Evolutionary conservation across 2,329 filamentous ascomycete genomes (phyloP).

Genomic region (Lasiodiplodia theobromae): DNA sequence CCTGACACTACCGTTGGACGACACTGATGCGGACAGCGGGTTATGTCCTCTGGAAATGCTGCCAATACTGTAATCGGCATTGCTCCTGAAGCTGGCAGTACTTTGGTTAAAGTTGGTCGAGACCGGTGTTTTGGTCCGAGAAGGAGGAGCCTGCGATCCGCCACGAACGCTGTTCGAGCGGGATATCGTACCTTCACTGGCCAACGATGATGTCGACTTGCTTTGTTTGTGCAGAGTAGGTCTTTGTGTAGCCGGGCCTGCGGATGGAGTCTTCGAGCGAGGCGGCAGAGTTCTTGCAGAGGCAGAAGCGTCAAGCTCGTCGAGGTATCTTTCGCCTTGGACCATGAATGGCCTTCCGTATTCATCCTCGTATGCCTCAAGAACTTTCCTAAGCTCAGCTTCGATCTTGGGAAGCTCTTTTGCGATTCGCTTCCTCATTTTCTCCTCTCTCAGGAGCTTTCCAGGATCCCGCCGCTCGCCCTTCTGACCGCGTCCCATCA

Average conservation of each 20-base stretch:
- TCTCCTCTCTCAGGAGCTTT: slow-evolving; percentile 92
- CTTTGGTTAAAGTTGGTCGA: slow-evolving; percentile 41
- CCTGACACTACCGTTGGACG: slow-evolving; percentile 33
- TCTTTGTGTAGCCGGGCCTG: slow-evolving; percentile 30
- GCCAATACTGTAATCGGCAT: slow-evolving; percentile 26
- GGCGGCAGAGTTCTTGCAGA: slow-evolving; percentile 66
- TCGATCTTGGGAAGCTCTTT: slow-evolving; percentile 96
- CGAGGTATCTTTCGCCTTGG: slow-evolving; percentile 88
- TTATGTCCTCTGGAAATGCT: slow-evolving; percentile 41
- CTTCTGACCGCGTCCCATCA: slow-evolving; percentile 90
- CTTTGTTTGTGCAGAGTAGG: slow-evolving; percentile 40
- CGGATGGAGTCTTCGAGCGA: slow-evolving; percentile 78
- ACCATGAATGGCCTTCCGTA: slow-evolving; percentile 93
- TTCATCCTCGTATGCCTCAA: slow-evolving; percentile 91
- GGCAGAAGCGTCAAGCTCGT: slow-evolving; percentile 74
- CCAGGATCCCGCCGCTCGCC: slow-evolving; percentile 94
- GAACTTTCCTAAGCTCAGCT: slow-evolving; percentile 78
- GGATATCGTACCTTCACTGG: slow-evolving; percentile 27
- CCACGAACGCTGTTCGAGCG: slow-evolving; percentile 52
- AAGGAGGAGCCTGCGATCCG: slow-evolving; percentile 44
- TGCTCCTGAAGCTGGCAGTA: slow-evolving; percentile 29
- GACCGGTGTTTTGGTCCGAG: slow-evolving; percentile 54
- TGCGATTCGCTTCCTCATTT: slow-evolving; percentile 96
- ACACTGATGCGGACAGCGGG: slow-evolving; percentile 47
- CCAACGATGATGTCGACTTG: slow-evolving; percentile 39